Evolutionary conservation across 2,329 filamentous ascomycete species (phyloP).

Genomic region (Ceratocystis colombiana): DNA sequence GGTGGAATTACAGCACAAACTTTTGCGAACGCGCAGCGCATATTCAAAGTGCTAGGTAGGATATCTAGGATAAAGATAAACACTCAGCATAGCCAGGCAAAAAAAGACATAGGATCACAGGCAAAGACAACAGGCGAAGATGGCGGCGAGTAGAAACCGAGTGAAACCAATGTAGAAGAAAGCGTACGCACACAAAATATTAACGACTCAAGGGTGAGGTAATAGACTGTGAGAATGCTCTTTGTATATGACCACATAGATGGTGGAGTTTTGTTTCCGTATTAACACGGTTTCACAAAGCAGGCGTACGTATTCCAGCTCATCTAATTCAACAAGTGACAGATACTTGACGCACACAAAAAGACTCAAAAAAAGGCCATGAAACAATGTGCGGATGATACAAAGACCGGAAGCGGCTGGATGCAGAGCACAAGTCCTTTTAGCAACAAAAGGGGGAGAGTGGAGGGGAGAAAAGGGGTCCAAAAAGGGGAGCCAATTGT

Average conservation of each 20-base stretch:
- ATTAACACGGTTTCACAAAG: neutral
- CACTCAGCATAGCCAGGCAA: neutral
- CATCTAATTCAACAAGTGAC: neutral
- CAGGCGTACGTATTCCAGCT: neutral
- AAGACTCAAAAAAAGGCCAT: slow-evolving; percentile 2
- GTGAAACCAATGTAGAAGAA: slow-evolving; percentile 13
- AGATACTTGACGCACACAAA: neutral
- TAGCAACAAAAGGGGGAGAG: neutral
- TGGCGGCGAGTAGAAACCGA: neutral
- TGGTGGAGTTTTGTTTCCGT: neutral
- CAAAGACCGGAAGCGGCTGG: neutral
- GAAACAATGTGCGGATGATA: slow-evolving; percentile 6
- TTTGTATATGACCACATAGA: neutral
- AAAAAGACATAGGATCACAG: neutral
- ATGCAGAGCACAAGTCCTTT: neutral
- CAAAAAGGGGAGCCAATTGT: neutral
- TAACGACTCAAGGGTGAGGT: neutral
- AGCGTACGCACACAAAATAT: neutral
- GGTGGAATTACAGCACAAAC: neutral
- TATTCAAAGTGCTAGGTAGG: too few relatives aligned
- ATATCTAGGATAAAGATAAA: neutral
- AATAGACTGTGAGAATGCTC: neutral
- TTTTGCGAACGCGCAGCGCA: too few relatives aligned
- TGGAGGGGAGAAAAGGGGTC: neutral
- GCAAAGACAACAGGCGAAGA: slow-evolving; percentile 11